These are phyloP conservation scores for Carex scoparia DNA, from an alignment of 176 grass and related monocot genomes.

Conservation along the genomic window DNA sequence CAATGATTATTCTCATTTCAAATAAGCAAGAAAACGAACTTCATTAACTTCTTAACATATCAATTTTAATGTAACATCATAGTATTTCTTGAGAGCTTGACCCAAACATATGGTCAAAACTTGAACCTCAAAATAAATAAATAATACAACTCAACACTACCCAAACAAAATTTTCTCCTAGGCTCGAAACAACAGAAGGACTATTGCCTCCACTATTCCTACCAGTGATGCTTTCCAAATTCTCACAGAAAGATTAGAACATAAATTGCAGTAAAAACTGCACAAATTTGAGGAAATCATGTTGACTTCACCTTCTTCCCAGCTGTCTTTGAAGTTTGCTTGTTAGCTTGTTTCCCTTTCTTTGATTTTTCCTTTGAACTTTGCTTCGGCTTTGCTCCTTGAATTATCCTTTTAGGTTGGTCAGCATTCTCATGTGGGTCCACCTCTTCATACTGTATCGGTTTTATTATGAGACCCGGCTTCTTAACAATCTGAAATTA, in stretches of 20 bases:
- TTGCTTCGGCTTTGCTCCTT: conserved; percentile 36
- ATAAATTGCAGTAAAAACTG: conserved; percentile 8
- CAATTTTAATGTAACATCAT: neutral
- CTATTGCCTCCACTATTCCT: neutral
- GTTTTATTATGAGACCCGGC: conserved; percentile 69
- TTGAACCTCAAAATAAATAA: conserved; percentile 3
- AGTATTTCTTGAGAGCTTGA: neutral
- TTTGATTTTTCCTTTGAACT: conserved; percentile 37
- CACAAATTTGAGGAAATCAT: conserved; percentile 10
- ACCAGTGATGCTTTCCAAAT: neutral
- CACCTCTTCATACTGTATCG: conserved; percentile 76
- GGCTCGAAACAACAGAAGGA: neutral
- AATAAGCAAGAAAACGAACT: no score
- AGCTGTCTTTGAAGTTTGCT: neutral
- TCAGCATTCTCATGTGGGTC: conserved; percentile 61
- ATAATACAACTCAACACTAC: neutral
- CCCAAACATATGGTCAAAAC: neutral
- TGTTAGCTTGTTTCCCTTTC: conserved; percentile 12
- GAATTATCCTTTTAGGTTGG: conserved; percentile 60
- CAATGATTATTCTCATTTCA: neutral
- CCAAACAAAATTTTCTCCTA: neutral
- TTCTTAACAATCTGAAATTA: conserved; percentile 89
- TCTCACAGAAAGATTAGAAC: neutral
- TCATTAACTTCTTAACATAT: neutral
- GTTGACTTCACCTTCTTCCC: conserved; percentile 21